A percentile compares a stretch with the other conserved stretches of the same genome.
Conservation (phyloP, 108 stramenopile genomes). For the Nitzschia palea region DNA sequence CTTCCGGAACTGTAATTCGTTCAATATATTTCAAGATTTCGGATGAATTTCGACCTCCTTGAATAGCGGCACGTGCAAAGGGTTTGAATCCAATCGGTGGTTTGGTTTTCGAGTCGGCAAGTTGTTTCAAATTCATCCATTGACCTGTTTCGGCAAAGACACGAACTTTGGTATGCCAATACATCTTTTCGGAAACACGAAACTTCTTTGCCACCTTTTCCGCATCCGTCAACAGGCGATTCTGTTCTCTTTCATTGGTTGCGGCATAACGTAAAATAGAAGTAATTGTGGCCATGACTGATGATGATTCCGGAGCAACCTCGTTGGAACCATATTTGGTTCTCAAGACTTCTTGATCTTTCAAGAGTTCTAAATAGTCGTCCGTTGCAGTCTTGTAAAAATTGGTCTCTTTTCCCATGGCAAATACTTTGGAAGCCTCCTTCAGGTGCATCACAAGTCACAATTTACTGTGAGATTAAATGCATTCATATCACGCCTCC, state of each 20-base stretch:
- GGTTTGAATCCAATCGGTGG: conserved; percentile 83
- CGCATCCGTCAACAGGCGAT: conserved; percentile 68
- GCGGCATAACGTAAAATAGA: conserved; percentile 68
- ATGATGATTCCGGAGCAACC: conserved; percentile 67
- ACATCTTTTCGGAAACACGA: conserved; percentile 80
- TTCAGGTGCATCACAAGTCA: too few relatives aligned
- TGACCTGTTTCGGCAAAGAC: conserved; percentile 73
- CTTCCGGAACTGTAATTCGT: conserved; percentile 64
- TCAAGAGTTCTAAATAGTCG: conserved; percentile 68
- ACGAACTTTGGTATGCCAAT: conserved; percentile 83
- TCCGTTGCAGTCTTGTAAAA: conserved; percentile 81
- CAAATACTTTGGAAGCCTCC: conserved; percentile 75
- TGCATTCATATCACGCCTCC: too few relatives aligned
- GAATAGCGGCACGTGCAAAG: conserved; percentile 82
- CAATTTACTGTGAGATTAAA: too few relatives aligned
- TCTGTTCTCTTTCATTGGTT: conserved; percentile 59
- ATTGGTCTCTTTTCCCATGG: conserved; percentile 69
- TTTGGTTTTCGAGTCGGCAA: conserved; percentile 81
- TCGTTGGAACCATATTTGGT: conserved; percentile 57
- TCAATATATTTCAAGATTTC: conserved; percentile 78
- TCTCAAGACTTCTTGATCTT: conserved; percentile 75
- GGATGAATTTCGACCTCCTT: conserved; percentile 41
- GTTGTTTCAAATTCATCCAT: conserved; percentile 64
- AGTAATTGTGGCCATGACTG: conserved; percentile 65
- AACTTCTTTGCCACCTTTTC: conserved; percentile 86